phyloP scores from a whole-genome alignment of 371 early-diverging fungal genomes.

The Capillidium heterosporum region DNA sequence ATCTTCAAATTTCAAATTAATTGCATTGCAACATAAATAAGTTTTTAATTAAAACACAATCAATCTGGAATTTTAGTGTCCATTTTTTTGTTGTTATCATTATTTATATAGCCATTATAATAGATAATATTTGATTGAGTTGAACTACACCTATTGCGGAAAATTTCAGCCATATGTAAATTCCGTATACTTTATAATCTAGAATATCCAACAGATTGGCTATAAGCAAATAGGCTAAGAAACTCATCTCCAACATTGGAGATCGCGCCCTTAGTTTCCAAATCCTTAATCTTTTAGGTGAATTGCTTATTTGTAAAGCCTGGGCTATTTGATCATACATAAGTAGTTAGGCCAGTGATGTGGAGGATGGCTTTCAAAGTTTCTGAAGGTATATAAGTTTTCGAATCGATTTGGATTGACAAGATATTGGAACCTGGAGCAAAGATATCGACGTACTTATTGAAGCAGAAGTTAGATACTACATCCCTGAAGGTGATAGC shows the following conservation, averaged over 20 bases:
- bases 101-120: too few species aligned
- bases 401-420: constrained; percentile 18
- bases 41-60: too few species aligned
- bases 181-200: too few species aligned
- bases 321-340: constrained; percentile 7
- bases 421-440: constrained; percentile 27
- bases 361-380: constrained; percentile 71
- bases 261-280: neutral
- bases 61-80: too few species aligned
- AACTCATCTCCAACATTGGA: neutral
- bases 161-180: too few species aligned
- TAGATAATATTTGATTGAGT: too few species aligned
- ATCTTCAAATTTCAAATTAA: too few species aligned
- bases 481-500: constrained; percentile 26
- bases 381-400: constrained; percentile 31
- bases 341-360: constrained; percentile 55
- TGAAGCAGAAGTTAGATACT: constrained; percentile 29
- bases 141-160: too few species aligned
- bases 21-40: too few species aligned
- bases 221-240: neutral
- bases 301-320: neutral
- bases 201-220: neutral
- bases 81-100: too few species aligned
- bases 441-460: constrained; percentile 42
- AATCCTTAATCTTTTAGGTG: neutral